Percentiles rank a stretch among this genome's conserved stretches.
phyloP scores from a whole-genome alignment of 768 basidiomycete species.

The Tubosaeta brunneosetosa region DNA sequence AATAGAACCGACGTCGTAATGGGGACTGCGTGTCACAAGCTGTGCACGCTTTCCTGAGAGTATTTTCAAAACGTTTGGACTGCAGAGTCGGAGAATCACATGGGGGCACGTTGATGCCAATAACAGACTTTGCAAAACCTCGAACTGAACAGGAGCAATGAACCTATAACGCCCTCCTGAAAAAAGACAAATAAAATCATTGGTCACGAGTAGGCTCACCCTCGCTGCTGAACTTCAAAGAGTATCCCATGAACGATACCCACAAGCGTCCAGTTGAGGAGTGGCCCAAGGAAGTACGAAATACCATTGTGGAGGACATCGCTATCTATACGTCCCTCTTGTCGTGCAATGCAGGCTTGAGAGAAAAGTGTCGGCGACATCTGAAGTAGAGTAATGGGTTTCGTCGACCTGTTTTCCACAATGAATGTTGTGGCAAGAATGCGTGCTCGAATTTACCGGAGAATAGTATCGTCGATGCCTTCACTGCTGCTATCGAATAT shows the following conservation, averaged over 20 bases:
- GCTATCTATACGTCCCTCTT: conserved; percentile 54
- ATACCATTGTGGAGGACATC: conserved; percentile 71
- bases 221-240: conserved; percentile 52
- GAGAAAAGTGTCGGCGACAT: conserved; percentile 65
- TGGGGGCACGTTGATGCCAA: conserved; percentile 60
- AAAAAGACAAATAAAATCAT: neutral
- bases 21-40: conserved; percentile 26
- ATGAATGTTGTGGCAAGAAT: neutral
- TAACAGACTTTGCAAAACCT: conserved; percentile 64
- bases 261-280: conserved; percentile 77
- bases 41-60: conserved; percentile 38
- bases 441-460: conserved; percentile 41
- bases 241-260: conserved; percentile 64
- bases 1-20: conserved; percentile 37
- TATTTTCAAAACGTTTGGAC: conserved; percentile 46
- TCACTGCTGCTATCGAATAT: conserved; percentile 74
- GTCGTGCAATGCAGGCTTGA: conserved; percentile 49
- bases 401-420: conserved; percentile 51
- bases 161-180: conserved; percentile 34
- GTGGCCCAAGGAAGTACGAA: conserved; percentile 67
- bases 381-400: conserved; percentile 61
- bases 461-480: conserved; percentile 78
- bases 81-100: conserved; percentile 61
- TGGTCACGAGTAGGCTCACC: conserved; percentile 35
- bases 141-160: conserved; percentile 46